These are phyloP conservation scores for Fusarium compactum DNA, from an alignment of 2,329 filamentous ascomycete species.

Conservation along the genomic window DNA sequence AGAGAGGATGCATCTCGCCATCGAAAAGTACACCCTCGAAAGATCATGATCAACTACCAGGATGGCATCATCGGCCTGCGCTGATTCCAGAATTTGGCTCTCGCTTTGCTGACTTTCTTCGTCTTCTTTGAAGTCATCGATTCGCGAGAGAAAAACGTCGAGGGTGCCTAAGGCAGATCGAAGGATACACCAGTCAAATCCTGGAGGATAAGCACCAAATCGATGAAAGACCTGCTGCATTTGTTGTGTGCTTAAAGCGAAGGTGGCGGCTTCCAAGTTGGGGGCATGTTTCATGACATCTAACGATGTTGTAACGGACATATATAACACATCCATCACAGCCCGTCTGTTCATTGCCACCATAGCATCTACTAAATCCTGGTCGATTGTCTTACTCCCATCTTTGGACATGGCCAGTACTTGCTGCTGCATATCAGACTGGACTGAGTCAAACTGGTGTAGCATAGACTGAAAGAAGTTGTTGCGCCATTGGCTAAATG, in stretches of 20 bases:
- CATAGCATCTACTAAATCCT: conserved; percentile 62
- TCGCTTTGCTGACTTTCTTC: conserved; percentile 56
- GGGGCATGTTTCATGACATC: conserved; percentile 63
- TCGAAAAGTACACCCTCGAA: conserved; percentile 60
- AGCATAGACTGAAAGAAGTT: conserved; percentile 68
- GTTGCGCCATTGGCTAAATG: conserved; percentile 63
- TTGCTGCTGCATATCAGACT: conserved; percentile 68
- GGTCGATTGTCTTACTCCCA: conserved; percentile 56
- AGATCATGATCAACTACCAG: conserved; percentile 63
- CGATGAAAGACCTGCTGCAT: conserved; percentile 64
- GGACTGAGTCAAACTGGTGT: conserved; percentile 68
- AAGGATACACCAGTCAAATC: conserved; percentile 64
- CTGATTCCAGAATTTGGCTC: conserved; percentile 55
- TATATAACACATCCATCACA: conserved; percentile 65
- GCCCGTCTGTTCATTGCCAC: conserved; percentile 65
- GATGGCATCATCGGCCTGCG: conserved; percentile 61
- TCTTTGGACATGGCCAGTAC: conserved; percentile 63
- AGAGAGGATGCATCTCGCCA: conserved; percentile 57
- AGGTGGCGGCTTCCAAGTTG: conserved; percentile 61
- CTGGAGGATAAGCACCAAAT: conserved; percentile 57
- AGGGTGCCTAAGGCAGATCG: conserved; percentile 60
- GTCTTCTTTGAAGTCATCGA: conserved; percentile 57
- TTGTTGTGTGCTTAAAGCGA: conserved; percentile 63
- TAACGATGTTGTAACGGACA: conserved; percentile 62
- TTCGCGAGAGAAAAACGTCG: conserved; percentile 59